Conservation (phyloP, 495 filamentous ascomycete genomes). For the Penicillium lividum region DNA sequence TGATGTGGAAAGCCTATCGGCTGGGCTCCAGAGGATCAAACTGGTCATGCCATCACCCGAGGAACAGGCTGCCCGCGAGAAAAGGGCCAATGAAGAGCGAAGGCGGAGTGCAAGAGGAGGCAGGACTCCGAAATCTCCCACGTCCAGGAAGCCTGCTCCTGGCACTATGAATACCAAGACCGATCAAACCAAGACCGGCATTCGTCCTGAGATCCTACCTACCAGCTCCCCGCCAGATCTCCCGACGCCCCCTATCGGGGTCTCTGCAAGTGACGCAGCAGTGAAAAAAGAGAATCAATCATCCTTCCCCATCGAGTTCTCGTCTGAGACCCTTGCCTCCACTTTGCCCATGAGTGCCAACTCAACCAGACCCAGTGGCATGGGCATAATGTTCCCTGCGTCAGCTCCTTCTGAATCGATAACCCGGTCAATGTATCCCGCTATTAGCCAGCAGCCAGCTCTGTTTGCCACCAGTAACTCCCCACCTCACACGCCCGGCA, state of each 20-base stretch:
- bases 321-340: background rate
- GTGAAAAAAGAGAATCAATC: slow-evolving; percentile 7
- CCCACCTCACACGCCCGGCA: slow-evolving; percentile 28
- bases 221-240: slow-evolving; percentile 14
- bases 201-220: slow-evolving; percentile 6
- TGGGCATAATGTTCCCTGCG: slow-evolving; percentile 1
- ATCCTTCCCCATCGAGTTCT: background rate
- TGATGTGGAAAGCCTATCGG: slow-evolving; percentile 63
- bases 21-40: slow-evolving; percentile 74
- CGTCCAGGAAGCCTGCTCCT: slow-evolving; percentile 18
- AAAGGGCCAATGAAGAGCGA: slow-evolving; percentile 39
- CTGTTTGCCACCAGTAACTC: slow-evolving; percentile 7
- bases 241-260: slow-evolving; percentile 4
- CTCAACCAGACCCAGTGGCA: slow-evolving; percentile 1
- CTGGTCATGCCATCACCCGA: slow-evolving; percentile 71
- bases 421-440: slow-evolving; percentile 7
- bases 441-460: slow-evolving; percentile 8
- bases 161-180: slow-evolving; percentile 12
- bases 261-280: background rate
- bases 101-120: slow-evolving; percentile 18
- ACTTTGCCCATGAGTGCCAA: background rate
- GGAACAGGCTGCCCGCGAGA: slow-evolving; percentile 63
- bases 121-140: slow-evolving; percentile 25
- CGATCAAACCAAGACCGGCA: slow-evolving; percentile 7
- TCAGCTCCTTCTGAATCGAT: background rate